phyloP scores from a whole-genome alignment of 2,329 filamentous ascomycete genomes.

The Penicillium sp. region DNA sequence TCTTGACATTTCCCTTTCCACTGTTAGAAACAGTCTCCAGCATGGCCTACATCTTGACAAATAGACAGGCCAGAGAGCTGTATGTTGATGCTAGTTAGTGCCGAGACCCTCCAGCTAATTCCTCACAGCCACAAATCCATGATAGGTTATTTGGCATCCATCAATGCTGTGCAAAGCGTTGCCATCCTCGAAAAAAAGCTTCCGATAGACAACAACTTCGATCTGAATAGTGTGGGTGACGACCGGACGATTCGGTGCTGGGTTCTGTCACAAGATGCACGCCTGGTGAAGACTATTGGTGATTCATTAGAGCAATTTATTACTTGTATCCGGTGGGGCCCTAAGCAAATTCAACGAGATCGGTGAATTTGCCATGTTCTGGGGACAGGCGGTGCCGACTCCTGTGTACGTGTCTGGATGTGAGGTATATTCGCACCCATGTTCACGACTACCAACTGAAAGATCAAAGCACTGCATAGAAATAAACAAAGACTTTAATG shows the following conservation, averaged over 20 bases:
- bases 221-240: conserved; percentile 78
- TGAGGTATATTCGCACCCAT: background rate
- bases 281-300: conserved; percentile 76
- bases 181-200: conserved; percentile 74
- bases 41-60: background rate
- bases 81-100: background rate
- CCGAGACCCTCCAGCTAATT: background rate
- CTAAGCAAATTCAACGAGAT: conserved; percentile 32
- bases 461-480: background rate
- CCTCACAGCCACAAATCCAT: conserved; percentile 69
- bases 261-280: conserved; percentile 85
- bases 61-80: background rate
- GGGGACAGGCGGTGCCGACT: background rate
- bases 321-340: conserved; percentile 82
- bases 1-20: background rate
- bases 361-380: background rate
- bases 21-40: background rate
- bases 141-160: conserved; percentile 78
- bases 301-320: conserved; percentile 82
- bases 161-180: conserved; percentile 68
- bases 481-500: background rate
- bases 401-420: background rate
- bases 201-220: conserved; percentile 64
- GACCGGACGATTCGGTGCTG: conserved; percentile 90
- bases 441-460: no score